Evolutionary conservation across 345 rosid species (phyloP).

Genomic region (Citrus sp.): DNA sequence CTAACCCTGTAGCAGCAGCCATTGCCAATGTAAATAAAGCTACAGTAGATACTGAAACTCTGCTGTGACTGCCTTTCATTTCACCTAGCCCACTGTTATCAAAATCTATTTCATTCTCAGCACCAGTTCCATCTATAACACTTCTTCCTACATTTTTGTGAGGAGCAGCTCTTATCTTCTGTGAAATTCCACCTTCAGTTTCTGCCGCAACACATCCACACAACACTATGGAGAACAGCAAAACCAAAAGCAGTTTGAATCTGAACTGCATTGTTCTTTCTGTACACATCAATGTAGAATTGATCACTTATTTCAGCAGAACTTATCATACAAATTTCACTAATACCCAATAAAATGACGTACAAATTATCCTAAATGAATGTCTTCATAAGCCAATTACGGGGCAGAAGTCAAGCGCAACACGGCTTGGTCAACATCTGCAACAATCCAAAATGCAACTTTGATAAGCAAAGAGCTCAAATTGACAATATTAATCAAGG

Average conservation of each 20-base stretch:
- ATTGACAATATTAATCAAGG: not conserved
- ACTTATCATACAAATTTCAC: not conserved
- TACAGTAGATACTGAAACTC: slow-evolving; percentile 90
- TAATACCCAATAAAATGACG: not conserved
- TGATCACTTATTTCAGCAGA: not conserved
- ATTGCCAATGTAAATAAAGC: slow-evolving; percentile 91
- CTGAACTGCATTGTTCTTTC: slow-evolving; percentile 25
- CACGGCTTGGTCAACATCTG: slow-evolving; percentile 10
- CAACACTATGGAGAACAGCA: slow-evolving; percentile 20
- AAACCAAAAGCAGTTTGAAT: slow-evolving; percentile 25
- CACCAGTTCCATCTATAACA: slow-evolving; percentile 69
- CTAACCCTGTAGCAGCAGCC: slow-evolving; percentile 99
- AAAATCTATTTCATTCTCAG: slow-evolving; percentile 43
- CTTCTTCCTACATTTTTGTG: slow-evolving; percentile 49
- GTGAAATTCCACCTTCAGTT: slow-evolving; percentile 37
- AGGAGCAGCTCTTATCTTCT: slow-evolving; percentile 60
- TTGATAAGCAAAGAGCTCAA: not conserved
- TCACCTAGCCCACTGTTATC: slow-evolving; percentile 45
- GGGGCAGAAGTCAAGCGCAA: not conserved
- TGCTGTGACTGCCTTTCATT: slow-evolving; percentile 44
- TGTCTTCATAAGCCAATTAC: not conserved
- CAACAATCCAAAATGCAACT: slow-evolving; percentile 7
- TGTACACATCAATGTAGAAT: slow-evolving; percentile 4
- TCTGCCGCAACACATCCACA: slow-evolving; percentile 32
- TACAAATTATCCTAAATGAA: not conserved